These are phyloP conservation scores for Schizochytrium sp. DNA, from an alignment of 108 stramenopile species.

Conservation along the genomic window DNA sequence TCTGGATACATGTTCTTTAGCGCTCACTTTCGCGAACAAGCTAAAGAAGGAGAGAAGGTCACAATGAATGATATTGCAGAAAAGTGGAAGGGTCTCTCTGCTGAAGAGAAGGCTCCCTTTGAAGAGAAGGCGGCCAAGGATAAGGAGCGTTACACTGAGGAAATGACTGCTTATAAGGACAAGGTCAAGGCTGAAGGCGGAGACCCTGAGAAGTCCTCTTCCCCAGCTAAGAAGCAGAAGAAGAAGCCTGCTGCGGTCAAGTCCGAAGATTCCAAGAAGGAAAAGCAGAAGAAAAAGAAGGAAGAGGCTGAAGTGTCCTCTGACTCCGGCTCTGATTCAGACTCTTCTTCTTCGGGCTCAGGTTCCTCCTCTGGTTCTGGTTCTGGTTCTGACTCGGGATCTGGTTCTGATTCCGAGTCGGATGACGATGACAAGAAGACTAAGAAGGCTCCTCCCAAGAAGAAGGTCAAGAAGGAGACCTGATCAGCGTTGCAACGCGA, in stretches of 20 bases:
- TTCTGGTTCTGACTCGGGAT: slow-evolving; percentile 10
- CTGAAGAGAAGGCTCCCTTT: slow-evolving; percentile 2
- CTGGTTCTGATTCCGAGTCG: slow-evolving; percentile 19
- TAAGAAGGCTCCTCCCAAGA: background rate
- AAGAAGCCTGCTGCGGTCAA: background rate
- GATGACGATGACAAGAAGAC: background rate
- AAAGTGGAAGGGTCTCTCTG: slow-evolving; percentile 34
- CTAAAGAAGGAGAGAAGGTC: slow-evolving; percentile 18
- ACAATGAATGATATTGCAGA: background rate
- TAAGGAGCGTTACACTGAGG: slow-evolving; percentile 19
- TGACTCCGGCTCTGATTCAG: background rate
- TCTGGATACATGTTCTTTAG: background rate
- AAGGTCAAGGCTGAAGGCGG: slow-evolving; percentile 32
- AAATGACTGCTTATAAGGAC: slow-evolving; percentile 2
- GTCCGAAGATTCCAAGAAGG: background rate
- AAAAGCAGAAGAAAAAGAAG: slow-evolving; percentile 33
- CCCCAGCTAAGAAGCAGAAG: background rate
- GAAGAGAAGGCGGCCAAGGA: slow-evolving; percentile 14
- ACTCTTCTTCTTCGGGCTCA: slow-evolving; percentile 28
- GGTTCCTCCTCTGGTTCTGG: background rate
- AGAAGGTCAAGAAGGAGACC: background rate
- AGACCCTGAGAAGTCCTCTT: background rate
- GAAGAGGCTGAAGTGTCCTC: background rate
- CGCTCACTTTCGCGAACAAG: slow-evolving; percentile 11
- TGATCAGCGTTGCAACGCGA: background rate